Base-by-base conservation (phyloP, 2,329 filamentous ascomycete species). In the Trichophaea hybrida region DNA sequence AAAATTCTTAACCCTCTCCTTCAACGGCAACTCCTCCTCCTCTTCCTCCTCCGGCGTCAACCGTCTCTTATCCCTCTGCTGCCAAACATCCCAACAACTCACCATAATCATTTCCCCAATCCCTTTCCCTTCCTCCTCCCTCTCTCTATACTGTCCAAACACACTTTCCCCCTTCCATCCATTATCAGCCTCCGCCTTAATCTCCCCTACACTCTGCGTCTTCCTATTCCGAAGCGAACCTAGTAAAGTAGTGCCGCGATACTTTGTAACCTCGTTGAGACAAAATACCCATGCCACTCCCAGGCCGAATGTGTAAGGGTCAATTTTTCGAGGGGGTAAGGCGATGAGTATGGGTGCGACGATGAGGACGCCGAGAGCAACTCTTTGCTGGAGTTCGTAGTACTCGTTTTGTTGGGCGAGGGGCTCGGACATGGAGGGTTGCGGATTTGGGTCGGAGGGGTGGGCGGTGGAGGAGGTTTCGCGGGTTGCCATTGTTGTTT, bases 321-420 rank as follows among this genome's bases (percentile, higher is more conserved):
- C 80, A 54, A 84, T 70, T 70, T 83, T 83, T 50, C 81, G 78
- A 0, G 81, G 81, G 7, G 81, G 81, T 7, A 83, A 71, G 13
- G 76, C 68, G 52, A 76, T 75, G 55, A 83, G 73, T n/a, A 32
- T 32, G 4, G 53, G 53, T 13, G 35, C 53, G 8, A 55, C 35
- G 5, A 46, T n/a, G 5, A 55, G 35, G 34, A 55, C 44, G 4
- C 53, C 53, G 5, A 55, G 34, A 5, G 53, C 53, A 15, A 55
- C 53, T n/a, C 33, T 43, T 35, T 44, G 34, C 24, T 32, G 53
- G 5, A 55, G 53, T 15, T 13, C 31, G 15, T 15, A 15, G 53
- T 55, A 55, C 12, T 55, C 53, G n/a, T 40, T 24, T 32, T 55
- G 53, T 15, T 17, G 53, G 13, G 17, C 35, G 4, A 43, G 53